Evolutionary conservation across 1,284 basidiomycete genomes (phyloP).

Genomic region (Leccinum brunneo-olivaceum): DNA sequence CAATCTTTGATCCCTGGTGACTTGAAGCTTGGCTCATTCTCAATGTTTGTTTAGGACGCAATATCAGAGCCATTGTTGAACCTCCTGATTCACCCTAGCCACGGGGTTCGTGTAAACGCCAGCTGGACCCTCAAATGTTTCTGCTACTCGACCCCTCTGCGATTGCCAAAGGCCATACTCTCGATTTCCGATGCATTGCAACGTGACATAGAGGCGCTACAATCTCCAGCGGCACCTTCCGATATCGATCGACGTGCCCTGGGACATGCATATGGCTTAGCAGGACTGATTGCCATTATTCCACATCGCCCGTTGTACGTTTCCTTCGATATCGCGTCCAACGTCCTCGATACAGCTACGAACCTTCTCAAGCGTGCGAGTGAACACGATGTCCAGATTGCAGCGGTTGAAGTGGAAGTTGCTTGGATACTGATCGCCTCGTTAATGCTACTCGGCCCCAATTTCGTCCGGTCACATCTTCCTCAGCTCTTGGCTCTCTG

Average conservation of each 20-base stretch:
- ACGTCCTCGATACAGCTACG: constrained; percentile 87
- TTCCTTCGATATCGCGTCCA: constrained; percentile 88
- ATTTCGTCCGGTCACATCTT: constrained; percentile 88
- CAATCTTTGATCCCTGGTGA: neutral
- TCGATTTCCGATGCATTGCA: constrained; percentile 75
- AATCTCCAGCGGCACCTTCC: constrained; percentile 63
- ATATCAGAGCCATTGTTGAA: constrained; percentile 82
- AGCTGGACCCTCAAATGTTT: constrained; percentile 87
- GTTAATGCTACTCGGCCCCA: constrained; percentile 88
- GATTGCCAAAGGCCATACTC: constrained; percentile 75
- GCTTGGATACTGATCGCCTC: constrained; percentile 92
- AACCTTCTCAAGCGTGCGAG: constrained; percentile 86
- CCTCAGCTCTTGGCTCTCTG: constrained; percentile 91
- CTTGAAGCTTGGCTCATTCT: constrained; percentile 5
- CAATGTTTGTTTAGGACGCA: constrained; percentile 51
- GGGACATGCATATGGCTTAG: constrained; percentile 86
- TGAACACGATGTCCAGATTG: constrained; percentile 82
- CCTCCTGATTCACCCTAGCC: constrained; percentile 81
- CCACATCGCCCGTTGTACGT: constrained; percentile 88
- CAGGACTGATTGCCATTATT: constrained; percentile 81
- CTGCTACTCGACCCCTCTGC: constrained; percentile 82
- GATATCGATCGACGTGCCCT: constrained; percentile 71
- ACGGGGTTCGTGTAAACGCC: constrained; percentile 80
- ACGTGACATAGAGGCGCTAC: constrained; percentile 69
- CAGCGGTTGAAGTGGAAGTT: constrained; percentile 84